A percentile compares a stretch with the other conserved stretches of the same genome.
These are phyloP conservation scores for Talaromyces sp. DNA, from an alignment of 2,329 filamentous ascomycete species.

Conservation along the genomic window DNA sequence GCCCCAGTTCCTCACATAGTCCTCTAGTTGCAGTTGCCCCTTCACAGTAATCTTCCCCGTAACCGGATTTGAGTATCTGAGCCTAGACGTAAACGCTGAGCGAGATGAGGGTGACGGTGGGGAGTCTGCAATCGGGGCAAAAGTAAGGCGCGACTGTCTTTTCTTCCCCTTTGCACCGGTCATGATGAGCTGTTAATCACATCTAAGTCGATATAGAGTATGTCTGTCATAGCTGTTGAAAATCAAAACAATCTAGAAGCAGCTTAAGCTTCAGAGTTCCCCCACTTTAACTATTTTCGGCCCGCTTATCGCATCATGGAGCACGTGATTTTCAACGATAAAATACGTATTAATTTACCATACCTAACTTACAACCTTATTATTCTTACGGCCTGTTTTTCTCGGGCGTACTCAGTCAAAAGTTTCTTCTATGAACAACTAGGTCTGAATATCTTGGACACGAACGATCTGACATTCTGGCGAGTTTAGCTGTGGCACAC, in stretches of 20 bases:
- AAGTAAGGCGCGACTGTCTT: conserved; percentile 40
- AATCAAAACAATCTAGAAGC: not conserved
- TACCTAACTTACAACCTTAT: not conserved
- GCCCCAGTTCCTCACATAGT: conserved; percentile 5
- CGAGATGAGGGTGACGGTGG: conserved; percentile 22
- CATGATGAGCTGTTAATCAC: not conserved
- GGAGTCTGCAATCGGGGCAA: conserved; percentile 29
- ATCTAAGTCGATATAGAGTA: too few relatives aligned
- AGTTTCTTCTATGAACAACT: not conserved
- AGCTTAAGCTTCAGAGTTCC: not conserved
- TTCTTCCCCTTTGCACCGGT: conserved; percentile 12
- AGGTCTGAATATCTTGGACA: too few relatives aligned
- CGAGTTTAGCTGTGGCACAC: too few relatives aligned
- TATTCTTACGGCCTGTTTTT: not conserved
- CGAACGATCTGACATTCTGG: too few relatives aligned
- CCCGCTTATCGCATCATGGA: not conserved
- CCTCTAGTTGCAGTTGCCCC: conserved; percentile 12
- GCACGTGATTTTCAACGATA: not conserved
- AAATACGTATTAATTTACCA: not conserved
- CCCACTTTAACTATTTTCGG: not conserved
- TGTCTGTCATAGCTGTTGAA: not conserved
- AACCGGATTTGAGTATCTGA: conserved; percentile 30
- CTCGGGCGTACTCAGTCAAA: not conserved
- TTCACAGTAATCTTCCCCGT: conserved; percentile 14
- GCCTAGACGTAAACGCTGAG: conserved; percentile 26